phyloP scores from a whole-genome alignment of 495 filamentous ascomycete genomes.

The Hypoxylon lienhwacheense region DNA sequence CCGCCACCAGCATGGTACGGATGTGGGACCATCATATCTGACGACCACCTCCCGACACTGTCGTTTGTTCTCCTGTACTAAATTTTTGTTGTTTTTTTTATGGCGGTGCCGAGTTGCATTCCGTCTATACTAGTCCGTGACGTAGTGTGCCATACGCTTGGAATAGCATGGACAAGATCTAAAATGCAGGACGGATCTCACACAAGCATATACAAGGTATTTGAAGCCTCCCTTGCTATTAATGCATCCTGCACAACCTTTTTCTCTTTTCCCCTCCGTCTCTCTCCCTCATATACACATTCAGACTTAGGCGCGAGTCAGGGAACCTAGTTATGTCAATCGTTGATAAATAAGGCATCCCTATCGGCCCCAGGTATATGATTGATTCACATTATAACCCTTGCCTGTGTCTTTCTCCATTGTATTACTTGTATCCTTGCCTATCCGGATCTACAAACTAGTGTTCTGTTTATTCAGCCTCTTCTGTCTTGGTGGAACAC shows the following conservation, averaged over 20 bases:
- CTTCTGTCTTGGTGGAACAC: conserved; percentile 23
- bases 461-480: conserved; percentile 13
- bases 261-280: background rate
- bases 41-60: conserved; percentile 14
- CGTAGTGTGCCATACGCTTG: conserved; percentile 29
- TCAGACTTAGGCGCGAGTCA: conserved; percentile 28
- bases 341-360: conserved; percentile 36
- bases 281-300: conserved; percentile 8
- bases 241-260: conserved; percentile 39
- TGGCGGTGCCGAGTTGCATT: conserved; percentile 27
- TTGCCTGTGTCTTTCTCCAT: conserved; percentile 28
- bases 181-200: conserved; percentile 34
- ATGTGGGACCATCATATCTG: conserved; percentile 21
- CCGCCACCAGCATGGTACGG: conserved; percentile 36
- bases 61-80: conserved; percentile 23
- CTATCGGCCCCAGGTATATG: conserved; percentile 27
- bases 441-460: conserved; percentile 23
- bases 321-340: conserved; percentile 17
- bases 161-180: conserved; percentile 26
- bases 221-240: conserved; percentile 38
- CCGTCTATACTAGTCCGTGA: conserved; percentile 26
- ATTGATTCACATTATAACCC: conserved; percentile 33
- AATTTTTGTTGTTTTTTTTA: conserved; percentile 14
- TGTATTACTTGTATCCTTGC: conserved; percentile 30
- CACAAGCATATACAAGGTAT: conserved; percentile 32